Evolutionary conservation across 75 land plant species (phyloP), one percentile per base, ranked within the genome.

Genomic region (Pseudotsuga menziesii): DNA sequence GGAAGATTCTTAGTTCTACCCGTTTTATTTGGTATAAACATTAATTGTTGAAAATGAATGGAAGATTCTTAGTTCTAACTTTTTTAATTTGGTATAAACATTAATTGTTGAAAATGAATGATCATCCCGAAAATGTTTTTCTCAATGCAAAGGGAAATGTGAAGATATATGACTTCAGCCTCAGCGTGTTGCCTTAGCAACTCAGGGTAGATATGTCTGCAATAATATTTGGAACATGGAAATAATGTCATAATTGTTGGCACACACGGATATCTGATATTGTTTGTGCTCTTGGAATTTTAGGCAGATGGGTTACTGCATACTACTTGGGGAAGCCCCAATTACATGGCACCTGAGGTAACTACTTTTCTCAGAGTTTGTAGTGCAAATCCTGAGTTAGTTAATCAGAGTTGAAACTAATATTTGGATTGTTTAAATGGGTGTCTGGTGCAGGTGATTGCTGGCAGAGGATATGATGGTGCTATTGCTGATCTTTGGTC

Each of bases 291-390:
- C 41, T 61, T 26, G 26, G 8, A 39, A 3, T 27, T 35, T 61
- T 79, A 89, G 92, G 83, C 82, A 62, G 94, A 92, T 76, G 94
- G 92, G 1, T 77, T 92, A 48, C 81, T 92, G 55, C 94, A 92
- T 77, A 89, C 92, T 72, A 89, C 92, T 17, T 92, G 94, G 76
- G 94, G 94, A 64, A 92, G 88, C 81, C 94, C 94, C 4, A 92
- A 89, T 74, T 92, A 92, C 78, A 85, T 91, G 63, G 90, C 93
- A 4, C 94, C 94, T 14, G 91, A 91, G 87, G 80, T 91, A n/a
- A 41, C 61, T 20, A 25, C 2, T n/a, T 7, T 26, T 71, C 8
- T 71, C 11, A 4, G 13, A 17, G 20, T 20, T 39, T 8, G 9
- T 26, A 52, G 5, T 74, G 3, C 76, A 74, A 15, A 3, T 4